These are phyloP conservation scores for Globisporangium lucens DNA, from an alignment of 352 stramenopile species.

Conservation along the genomic window DNA sequence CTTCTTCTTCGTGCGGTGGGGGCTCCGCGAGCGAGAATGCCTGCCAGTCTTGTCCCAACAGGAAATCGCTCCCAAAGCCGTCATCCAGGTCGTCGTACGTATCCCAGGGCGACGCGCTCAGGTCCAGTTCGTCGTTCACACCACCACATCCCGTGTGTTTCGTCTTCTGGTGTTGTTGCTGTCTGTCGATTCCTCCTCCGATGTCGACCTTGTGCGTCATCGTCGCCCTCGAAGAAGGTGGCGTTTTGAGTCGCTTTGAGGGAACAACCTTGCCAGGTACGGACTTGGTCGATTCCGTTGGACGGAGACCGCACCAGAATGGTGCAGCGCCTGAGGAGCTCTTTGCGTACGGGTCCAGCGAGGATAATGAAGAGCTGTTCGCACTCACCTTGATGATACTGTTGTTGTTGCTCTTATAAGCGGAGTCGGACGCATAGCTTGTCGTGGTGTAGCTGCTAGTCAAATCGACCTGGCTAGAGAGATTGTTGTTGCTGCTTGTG, in stretches of 20 bases:
- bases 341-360: background rate
- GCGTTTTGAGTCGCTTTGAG: background rate
- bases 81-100: constrained; percentile 8
- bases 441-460: constrained; percentile 13
- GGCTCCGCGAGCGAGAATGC: background rate
- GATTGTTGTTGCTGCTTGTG: background rate
- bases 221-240: background rate
- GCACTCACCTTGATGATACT: background rate
- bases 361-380: background rate
- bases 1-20: background rate
- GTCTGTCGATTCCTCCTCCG: background rate
- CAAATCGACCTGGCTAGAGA: background rate
- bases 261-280: background rate
- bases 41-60: background rate
- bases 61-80: background rate
- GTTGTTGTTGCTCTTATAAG: background rate
- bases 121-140: background rate
- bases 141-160: background rate
- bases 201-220: background rate
- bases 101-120: constrained; percentile 8
- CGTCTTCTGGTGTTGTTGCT: background rate
- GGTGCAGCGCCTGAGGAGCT: background rate
- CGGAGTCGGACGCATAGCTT: constrained; percentile 2
- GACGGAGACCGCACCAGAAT: constrained; percentile 11
- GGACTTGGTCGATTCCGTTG: background rate